Percentiles rank a stretch among this genome's conserved stretches.
Evolutionary conservation across 2,329 filamentous ascomycete species (phyloP).

Genomic region (Aspergillus hiratsukae): DNA sequence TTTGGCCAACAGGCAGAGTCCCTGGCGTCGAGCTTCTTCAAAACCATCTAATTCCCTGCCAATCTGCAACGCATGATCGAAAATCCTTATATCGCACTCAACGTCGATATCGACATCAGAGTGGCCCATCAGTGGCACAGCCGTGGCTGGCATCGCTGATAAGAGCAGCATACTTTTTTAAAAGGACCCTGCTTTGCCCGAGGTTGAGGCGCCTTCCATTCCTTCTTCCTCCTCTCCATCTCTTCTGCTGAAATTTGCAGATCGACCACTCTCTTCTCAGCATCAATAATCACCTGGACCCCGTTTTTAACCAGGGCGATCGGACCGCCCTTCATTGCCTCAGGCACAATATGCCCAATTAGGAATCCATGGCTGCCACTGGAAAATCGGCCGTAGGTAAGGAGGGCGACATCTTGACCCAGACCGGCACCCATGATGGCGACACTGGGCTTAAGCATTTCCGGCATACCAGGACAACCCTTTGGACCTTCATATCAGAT

Average conservation of each 20-base stretch:
- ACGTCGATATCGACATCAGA: not conserved
- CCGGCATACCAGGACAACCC: slow-evolving; percentile 68
- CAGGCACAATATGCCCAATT: slow-evolving; percentile 82
- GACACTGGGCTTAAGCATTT: slow-evolving; percentile 68
- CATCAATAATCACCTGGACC: slow-evolving; percentile 76
- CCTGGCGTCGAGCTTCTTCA: too few species aligned
- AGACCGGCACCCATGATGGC: slow-evolving; percentile 73
- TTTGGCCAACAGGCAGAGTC: too few species aligned
- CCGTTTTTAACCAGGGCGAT: slow-evolving; percentile 77
- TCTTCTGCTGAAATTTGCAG: slow-evolving; percentile 64
- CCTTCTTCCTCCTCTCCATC: slow-evolving; percentile 52
- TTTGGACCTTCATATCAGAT: slow-evolving; percentile 72
- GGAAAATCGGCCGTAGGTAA: slow-evolving; percentile 60
- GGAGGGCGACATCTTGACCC: slow-evolving; percentile 64
- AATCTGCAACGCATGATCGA: too few species aligned
- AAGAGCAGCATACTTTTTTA: slow-evolving; percentile 63
- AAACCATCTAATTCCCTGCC: too few species aligned
- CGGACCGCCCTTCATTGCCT: slow-evolving; percentile 79
- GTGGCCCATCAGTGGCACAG: slow-evolving; percentile 40
- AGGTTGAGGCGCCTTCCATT: slow-evolving; percentile 50
- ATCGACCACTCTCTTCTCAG: slow-evolving; percentile 64
- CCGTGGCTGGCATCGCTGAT: slow-evolving; percentile 46
- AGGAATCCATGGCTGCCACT: slow-evolving; percentile 82
- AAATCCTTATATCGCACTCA: not conserved
- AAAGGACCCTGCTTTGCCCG: slow-evolving; percentile 56